phyloP scores from a whole-genome alignment of 495 filamentous ascomycete genomes.

The Neurospora sp. region DNA sequence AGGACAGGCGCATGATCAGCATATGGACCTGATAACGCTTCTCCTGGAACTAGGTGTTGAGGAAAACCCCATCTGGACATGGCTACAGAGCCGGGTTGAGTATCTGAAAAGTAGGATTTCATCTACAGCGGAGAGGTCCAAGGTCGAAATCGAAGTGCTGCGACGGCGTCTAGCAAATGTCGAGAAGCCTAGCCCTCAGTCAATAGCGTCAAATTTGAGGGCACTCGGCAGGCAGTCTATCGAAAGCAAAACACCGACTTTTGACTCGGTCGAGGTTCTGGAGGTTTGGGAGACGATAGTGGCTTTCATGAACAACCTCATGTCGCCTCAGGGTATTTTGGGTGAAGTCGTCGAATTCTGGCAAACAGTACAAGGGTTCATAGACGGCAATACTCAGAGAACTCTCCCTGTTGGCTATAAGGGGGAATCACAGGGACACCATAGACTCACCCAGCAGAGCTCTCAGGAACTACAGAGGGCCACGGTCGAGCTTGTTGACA shows the following conservation, averaged over 20 bases:
- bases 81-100: constrained; percentile 81
- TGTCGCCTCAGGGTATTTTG: constrained; percentile 64
- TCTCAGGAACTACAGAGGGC: constrained; percentile 65
- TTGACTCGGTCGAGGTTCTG: constrained; percentile 67
- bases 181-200: constrained; percentile 57
- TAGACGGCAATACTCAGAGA: constrained; percentile 74
- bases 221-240: constrained; percentile 52
- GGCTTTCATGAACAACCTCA: constrained; percentile 58
- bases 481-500: constrained; percentile 64
- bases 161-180: constrained; percentile 65
- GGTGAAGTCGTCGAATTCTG: constrained; percentile 89
- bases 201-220: constrained; percentile 62
- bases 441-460: constrained; percentile 64
- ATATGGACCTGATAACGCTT: constrained; percentile 81
- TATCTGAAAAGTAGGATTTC: constrained; percentile 77
- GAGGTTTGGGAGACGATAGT: constrained; percentile 85
- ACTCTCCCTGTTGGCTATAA: constrained; percentile 75
- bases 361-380: constrained; percentile 85
- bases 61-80: constrained; percentile 92
- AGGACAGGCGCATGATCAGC: constrained; percentile 56
- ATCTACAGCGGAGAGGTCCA: constrained; percentile 66
- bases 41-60: constrained; percentile 85
- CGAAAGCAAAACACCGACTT: constrained; percentile 39
- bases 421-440: constrained; percentile 72
- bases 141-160: constrained; percentile 84